phyloP scores from a whole-genome alignment of 257 asterid genomes.

The Solanum boliviense region DNA sequence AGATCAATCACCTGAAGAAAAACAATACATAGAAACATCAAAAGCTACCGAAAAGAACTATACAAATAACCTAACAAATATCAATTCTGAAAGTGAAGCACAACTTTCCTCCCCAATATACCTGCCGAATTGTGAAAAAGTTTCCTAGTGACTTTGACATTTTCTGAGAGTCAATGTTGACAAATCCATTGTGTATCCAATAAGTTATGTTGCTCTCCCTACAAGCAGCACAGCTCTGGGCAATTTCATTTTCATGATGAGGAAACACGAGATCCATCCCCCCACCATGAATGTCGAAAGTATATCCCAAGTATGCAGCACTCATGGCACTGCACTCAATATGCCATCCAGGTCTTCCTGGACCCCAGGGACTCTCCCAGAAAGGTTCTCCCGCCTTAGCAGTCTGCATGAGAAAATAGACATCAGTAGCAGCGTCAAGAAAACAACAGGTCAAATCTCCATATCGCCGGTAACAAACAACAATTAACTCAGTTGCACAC shows the following conservation, averaged over 20 bases:
- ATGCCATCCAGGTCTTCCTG: slow-evolving; percentile 99
- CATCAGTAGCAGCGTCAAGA: background rate
- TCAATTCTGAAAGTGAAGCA: background rate
- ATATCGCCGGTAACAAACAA: background rate
- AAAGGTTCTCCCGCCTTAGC: slow-evolving; percentile 96
- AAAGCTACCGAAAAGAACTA: background rate
- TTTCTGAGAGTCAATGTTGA: slow-evolving; percentile 78
- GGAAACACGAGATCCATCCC: slow-evolving; percentile 98
- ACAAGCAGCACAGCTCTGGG: slow-evolving; percentile 97
- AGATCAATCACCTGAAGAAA: slow-evolving; percentile 64
- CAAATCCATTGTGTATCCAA: slow-evolving; percentile 98
- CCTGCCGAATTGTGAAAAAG: slow-evolving; percentile 94
- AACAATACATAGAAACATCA: background rate
- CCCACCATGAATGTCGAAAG: slow-evolving; percentile 97
- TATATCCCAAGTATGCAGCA: slow-evolving; percentile 72
- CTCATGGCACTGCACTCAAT: slow-evolving; percentile 99
- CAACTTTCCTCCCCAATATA: slow-evolving; percentile 3
- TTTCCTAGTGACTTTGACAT: slow-evolving; percentile 98
- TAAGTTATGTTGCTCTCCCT: slow-evolving; percentile 53
- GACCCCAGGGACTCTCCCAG: slow-evolving; percentile 99
- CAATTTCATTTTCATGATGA: slow-evolving; percentile 98
- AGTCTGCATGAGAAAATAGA: slow-evolving; percentile 40
- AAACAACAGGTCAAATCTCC: background rate
- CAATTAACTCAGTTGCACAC: background rate
- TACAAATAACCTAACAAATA: background rate